Conservation (phyloP, 495 filamentous ascomycete genomes). For the Neurospora sublineolata region DNA sequence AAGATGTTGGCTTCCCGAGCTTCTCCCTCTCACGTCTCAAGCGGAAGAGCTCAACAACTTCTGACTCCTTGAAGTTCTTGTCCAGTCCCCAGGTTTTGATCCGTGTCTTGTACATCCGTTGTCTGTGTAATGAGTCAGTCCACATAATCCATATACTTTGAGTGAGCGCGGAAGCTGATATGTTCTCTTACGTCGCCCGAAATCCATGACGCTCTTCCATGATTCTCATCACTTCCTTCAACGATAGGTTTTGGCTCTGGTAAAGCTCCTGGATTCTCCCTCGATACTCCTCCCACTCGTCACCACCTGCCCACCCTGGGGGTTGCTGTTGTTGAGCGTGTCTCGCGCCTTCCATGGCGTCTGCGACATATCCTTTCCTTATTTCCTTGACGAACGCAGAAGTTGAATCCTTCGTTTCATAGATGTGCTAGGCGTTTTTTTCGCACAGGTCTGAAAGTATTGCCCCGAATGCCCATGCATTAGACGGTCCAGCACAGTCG, state of each 20-base stretch:
- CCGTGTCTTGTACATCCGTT: slow-evolving; percentile 28
- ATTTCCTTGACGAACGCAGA: not conserved
- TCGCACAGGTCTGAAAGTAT: not conserved
- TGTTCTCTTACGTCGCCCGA: slow-evolving; percentile 20
- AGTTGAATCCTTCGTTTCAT: not conserved
- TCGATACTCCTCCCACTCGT: slow-evolving; percentile 12
- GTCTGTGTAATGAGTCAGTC: slow-evolving; percentile 5
- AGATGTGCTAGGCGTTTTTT: not conserved
- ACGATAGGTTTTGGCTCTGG: slow-evolving; percentile 18
- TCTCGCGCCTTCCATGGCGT: not conserved
- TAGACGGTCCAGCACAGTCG: not conserved
- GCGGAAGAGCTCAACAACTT: slow-evolving; percentile 20
- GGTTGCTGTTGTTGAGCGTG: not conserved
- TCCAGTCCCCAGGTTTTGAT: slow-evolving; percentile 25
- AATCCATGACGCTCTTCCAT: slow-evolving; percentile 25
- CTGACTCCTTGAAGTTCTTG: slow-evolving; percentile 26
- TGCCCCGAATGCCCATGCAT: not conserved
- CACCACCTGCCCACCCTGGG: slow-evolving; percentile 9
- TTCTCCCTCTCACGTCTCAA: slow-evolving; percentile 17
- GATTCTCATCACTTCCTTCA: slow-evolving; percentile 25
- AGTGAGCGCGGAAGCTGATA: not conserved
- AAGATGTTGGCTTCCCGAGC: slow-evolving; percentile 15
- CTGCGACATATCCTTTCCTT: not conserved
- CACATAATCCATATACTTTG: slow-evolving; percentile 1
- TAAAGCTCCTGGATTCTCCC: slow-evolving; percentile 24